Base-by-base conservation (phyloP, 2,329 filamentous ascomycete genomes). In the Drechslera avenae region DNA sequence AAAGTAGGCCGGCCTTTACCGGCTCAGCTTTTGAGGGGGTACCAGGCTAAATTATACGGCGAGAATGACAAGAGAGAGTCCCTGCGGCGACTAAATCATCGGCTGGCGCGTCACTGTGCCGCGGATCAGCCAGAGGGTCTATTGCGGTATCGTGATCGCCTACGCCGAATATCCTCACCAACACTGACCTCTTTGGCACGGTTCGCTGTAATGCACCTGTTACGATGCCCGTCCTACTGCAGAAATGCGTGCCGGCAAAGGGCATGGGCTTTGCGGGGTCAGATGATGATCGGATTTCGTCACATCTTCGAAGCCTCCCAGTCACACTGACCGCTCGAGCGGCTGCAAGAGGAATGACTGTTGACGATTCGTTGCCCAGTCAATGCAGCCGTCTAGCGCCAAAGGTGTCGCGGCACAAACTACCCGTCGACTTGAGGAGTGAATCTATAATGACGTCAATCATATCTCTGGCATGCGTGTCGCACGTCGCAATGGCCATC, bases 361-460 rank as follows among this genome's bases (percentile, higher is more conserved):
- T 26, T 18, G 26, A 39, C 3, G 36, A 19, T 30, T 37, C 19
- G n/a, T 36, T 32, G 10, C 34, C 42, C 33, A 43, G 42, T 46
- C 7, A 30, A 21, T 30, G 42, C 13, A 33, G 26, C 10, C 9
- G 31, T 19, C 31, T 30, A 52, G 48, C 44, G 23, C 39, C 35
- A 26, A 23, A 33, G 16, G 26, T 21, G 26, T 42, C 39, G 34
- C 31, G 42, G 39, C 30, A 51, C 26, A 46, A 26, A 40, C 26
- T 28, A 21, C 23, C 23, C n/a, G 28, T 28, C 21, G 18, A 16
- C 32, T 26, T 8, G n/a, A 33, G 28, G 16, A 16, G 18, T 40
- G 19, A 21, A 3, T 28, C 17, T 14, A 19, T 33, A 28, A 21
- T 55, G 52, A 55, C 52, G 52, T 55, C 52, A 55, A 30, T 17